phyloP scores from a whole-genome alignment of 805 yeast genomes.

The Debaryomyces prosopidis region DNA sequence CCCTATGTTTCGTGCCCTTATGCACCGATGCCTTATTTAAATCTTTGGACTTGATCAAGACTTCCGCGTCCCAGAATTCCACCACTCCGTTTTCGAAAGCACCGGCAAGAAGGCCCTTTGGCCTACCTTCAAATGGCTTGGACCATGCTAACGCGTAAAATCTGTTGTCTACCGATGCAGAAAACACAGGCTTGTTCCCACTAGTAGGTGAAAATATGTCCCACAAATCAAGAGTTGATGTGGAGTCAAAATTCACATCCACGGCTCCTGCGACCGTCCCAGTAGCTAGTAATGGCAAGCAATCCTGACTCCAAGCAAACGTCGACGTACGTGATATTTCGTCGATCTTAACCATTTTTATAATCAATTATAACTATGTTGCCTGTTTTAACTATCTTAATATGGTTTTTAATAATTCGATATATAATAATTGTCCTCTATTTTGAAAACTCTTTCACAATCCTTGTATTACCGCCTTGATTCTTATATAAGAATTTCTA shows the following conservation, averaged over 20 bases:
- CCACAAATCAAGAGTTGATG: constrained; percentile 79
- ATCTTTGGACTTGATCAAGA: constrained; percentile 44
- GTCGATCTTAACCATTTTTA: constrained; percentile 71
- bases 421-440: too few relatives aligned
- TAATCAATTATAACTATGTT: neutral
- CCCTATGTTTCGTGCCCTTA: constrained; percentile 58
- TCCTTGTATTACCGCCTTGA: too few relatives aligned
- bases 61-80: constrained; percentile 72
- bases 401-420: too few relatives aligned
- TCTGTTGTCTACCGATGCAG: constrained; percentile 35
- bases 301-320: constrained; percentile 91
- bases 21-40: constrained; percentile 47
- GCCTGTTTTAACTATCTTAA: neutral
- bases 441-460: too few relatives aligned
- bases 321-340: constrained; percentile 86
- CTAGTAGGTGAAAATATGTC: constrained; percentile 50
- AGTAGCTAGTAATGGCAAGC: constrained; percentile 75
- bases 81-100: constrained; percentile 84
- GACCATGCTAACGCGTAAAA: constrained; percentile 90
- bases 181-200: constrained; percentile 31
- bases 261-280: constrained; percentile 97
- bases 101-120: constrained; percentile 71
- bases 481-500: too few relatives aligned
- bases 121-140: constrained; percentile 47
- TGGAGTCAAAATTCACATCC: constrained; percentile 80